phyloP scores from a whole-genome alignment of 768 basidiomycete genomes.

The Crepidotus variabilis region DNA sequence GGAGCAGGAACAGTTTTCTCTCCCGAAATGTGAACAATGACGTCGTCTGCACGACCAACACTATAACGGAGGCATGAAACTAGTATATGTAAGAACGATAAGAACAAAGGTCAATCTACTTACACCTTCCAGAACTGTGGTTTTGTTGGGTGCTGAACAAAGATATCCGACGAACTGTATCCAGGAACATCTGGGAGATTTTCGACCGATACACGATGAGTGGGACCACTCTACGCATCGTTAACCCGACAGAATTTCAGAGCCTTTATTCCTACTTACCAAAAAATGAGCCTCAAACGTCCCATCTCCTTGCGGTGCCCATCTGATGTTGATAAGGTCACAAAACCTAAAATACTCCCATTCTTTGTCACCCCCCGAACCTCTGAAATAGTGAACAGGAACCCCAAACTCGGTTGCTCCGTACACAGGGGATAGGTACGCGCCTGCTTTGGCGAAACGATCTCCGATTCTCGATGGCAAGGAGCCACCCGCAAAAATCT shows the following conservation, averaged over 20 bases:
- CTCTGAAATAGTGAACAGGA: slow-evolving; percentile 13
- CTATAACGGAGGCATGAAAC: slow-evolving; percentile 14
- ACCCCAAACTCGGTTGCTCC: slow-evolving; percentile 35
- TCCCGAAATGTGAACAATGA: slow-evolving; percentile 32
- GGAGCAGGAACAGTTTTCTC: slow-evolving; percentile 33
- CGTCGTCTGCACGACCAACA: slow-evolving; percentile 37
- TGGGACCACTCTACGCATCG: slow-evolving; percentile 22
- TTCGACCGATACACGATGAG: slow-evolving; percentile 31
- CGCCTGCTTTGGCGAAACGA: slow-evolving; percentile 27
- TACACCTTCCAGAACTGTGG: slow-evolving; percentile 41
- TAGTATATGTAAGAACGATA: background rate
- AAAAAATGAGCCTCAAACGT: slow-evolving; percentile 35
- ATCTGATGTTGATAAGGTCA: slow-evolving; percentile 23
- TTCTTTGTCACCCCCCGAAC: slow-evolving; percentile 16
- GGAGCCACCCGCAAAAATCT: slow-evolving; percentile 33
- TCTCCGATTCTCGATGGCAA: slow-evolving; percentile 33
- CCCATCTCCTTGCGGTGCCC: slow-evolving; percentile 33
- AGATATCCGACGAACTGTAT: slow-evolving; percentile 42
- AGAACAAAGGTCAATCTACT: slow-evolving; percentile 1
- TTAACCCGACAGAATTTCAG: background rate
- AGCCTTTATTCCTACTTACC: slow-evolving; percentile 16
- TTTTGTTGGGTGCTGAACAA: slow-evolving; percentile 38
- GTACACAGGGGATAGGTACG: slow-evolving; percentile 28
- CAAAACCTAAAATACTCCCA: slow-evolving; percentile 29
- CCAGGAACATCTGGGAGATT: slow-evolving; percentile 33